phyloP scores from a whole-genome alignment of 208 protist genomes.

The Trypanosoma brucei region DNA sequence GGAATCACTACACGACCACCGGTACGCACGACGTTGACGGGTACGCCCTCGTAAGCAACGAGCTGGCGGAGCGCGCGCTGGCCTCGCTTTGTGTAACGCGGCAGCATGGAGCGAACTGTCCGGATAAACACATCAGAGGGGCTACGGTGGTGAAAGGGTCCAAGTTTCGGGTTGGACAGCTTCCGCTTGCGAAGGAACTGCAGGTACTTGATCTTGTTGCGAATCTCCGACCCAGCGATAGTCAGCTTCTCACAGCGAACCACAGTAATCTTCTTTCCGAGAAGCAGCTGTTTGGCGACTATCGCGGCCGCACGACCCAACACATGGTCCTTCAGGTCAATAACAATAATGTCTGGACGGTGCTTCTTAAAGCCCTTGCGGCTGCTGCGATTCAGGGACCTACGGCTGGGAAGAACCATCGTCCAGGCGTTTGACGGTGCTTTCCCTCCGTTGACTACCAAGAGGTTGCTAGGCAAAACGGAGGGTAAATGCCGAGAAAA shows the following conservation, averaged over 20 bases:
- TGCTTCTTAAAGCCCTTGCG: conserved; percentile 78
- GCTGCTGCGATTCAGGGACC: conserved; percentile 47
- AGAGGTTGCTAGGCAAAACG: not conserved
- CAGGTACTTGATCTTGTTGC: conserved; percentile 97
- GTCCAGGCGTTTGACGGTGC: conserved; percentile 19
- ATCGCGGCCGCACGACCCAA: conserved; percentile 96
- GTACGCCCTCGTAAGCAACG: conserved; percentile 80
- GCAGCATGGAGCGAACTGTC: conserved; percentile 97
- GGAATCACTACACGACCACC: conserved; percentile 70
- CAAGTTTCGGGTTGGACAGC: conserved; percentile 96
- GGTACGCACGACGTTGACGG: conserved; percentile 59
- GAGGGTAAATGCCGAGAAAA: conserved; percentile 3
- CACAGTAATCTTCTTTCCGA: conserved; percentile 95
- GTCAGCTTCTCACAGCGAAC: conserved; percentile 96
- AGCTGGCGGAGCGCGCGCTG: conserved; percentile 69
- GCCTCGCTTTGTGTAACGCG: conserved; percentile 88
- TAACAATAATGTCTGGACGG: conserved; percentile 89
- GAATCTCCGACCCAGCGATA: conserved; percentile 94
- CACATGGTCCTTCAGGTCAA: conserved; percentile 97
- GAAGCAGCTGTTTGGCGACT: conserved; percentile 97
- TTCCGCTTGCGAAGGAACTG: conserved; percentile 94
- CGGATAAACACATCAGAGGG: conserved; percentile 96
- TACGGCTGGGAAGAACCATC: conserved; percentile 72
- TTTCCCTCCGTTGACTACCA: conserved; percentile 13
- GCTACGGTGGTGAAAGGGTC: conserved; percentile 97